Evolutionary conservation across 495 filamentous ascomycete species (phyloP).

Genomic region (Penicillium verhagenii): DNA sequence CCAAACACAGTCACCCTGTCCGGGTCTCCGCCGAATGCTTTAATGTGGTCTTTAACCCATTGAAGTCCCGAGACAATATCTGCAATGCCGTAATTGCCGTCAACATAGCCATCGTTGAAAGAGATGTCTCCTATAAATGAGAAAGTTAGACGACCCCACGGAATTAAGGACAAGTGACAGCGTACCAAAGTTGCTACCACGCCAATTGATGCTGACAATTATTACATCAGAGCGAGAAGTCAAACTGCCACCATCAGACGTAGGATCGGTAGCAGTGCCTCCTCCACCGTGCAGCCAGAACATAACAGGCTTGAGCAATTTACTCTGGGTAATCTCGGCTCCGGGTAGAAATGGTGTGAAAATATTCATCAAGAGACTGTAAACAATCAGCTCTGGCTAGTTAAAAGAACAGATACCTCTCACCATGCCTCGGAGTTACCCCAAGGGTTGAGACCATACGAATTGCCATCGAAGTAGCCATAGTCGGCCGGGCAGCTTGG

Average conservation of each 20-base stretch:
- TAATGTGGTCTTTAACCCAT: background rate
- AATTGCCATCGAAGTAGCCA: background rate
- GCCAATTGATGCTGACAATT: background rate
- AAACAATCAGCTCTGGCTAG: background rate
- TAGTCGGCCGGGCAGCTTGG: too few relatives aligned
- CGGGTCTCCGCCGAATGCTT: background rate
- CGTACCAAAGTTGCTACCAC: background rate
- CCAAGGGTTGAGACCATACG: background rate
- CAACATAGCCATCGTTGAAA: too few relatives aligned
- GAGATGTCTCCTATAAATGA: too few relatives aligned
- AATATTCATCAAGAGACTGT: background rate
- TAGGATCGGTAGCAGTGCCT: background rate
- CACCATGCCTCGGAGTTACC: background rate
- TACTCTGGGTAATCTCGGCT: too few relatives aligned
- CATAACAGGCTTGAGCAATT: background rate
- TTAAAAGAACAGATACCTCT: too few relatives aligned
- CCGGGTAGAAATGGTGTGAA: too few relatives aligned
- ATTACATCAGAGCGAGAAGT: background rate
- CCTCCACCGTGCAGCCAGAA: background rate
- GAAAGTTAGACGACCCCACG: too few relatives aligned
- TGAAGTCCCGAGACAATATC: too few relatives aligned
- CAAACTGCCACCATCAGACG: background rate
- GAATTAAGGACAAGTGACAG: too few relatives aligned
- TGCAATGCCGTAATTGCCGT: too few relatives aligned
- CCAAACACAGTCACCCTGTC: background rate